Evolutionary conservation across 2,329 filamentous ascomycete genomes (phyloP).

Genomic region (Xylariaceae sp.): DNA sequence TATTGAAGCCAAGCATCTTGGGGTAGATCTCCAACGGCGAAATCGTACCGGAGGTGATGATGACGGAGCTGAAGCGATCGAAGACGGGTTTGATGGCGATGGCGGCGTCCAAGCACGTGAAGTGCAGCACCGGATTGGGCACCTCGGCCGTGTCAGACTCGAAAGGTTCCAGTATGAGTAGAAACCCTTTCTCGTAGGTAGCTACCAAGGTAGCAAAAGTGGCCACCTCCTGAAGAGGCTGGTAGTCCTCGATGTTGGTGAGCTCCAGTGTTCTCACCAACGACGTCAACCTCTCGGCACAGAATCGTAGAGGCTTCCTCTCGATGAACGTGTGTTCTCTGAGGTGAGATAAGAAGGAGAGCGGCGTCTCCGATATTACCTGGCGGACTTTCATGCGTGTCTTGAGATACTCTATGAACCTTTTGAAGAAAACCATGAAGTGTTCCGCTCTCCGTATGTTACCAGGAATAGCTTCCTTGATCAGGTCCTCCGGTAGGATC

Average conservation of each 20-base stretch:
- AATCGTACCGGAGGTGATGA: slow-evolving; percentile 96
- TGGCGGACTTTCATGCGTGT: slow-evolving; percentile 98
- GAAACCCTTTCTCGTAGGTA: slow-evolving; percentile 94
- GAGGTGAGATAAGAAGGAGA: slow-evolving; percentile 87
- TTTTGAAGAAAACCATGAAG: slow-evolving; percentile 89
- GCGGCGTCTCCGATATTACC: slow-evolving; percentile 94
- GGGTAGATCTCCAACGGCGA: slow-evolving; percentile 98
- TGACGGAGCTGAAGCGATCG: slow-evolving; percentile 94
- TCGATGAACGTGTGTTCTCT: slow-evolving; percentile 98
- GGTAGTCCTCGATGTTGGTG: slow-evolving; percentile 97
- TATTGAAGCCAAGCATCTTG: slow-evolving; percentile 92
- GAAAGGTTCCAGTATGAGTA: slow-evolving; percentile 94
- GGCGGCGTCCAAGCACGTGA: slow-evolving; percentile 92
- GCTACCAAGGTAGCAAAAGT: slow-evolving; percentile 95
- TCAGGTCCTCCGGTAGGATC: slow-evolving; percentile 84
- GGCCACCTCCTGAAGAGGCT: slow-evolving; percentile 93
- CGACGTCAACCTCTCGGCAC: slow-evolving; percentile 89
- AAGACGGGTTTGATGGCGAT: slow-evolving; percentile 98
- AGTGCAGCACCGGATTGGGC: slow-evolving; percentile 93
- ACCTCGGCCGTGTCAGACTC: slow-evolving; percentile 95
- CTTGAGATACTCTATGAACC: slow-evolving; percentile 97
- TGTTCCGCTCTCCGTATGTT: slow-evolving; percentile 96
- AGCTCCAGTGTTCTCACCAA: slow-evolving; percentile 92
- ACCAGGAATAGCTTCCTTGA: slow-evolving; percentile 93
- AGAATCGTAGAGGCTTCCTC: slow-evolving; percentile 90